A percentile compares a stretch with the other conserved stretches of the same genome.
Evolutionary conservation across 345 rosid genomes (phyloP).

Genomic region (Pugionium cornutum): DNA sequence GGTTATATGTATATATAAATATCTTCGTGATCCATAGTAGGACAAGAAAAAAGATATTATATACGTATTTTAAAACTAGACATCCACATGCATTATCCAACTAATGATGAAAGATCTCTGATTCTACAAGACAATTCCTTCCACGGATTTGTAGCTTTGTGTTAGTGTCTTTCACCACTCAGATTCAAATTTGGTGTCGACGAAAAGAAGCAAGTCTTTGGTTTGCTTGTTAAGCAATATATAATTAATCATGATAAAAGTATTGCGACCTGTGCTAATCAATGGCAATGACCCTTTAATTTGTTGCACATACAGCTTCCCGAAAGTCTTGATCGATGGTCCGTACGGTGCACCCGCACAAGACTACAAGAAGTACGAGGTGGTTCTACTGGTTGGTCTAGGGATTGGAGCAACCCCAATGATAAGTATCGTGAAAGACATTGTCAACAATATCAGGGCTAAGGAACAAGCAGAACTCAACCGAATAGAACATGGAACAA

Average conservation of each 20-base stretch:
- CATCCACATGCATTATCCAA: too few relatives aligned
- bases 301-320: conserved; percentile 50
- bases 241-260: not conserved
- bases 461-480: conserved; percentile 55
- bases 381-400: conserved; percentile 69
- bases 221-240: not conserved
- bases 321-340: conserved; percentile 70
- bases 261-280: not conserved
- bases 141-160: not conserved
- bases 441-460: conserved; percentile 63
- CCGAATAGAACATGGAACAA: conserved; percentile 37
- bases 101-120: too few relatives aligned
- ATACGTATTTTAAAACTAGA: too few relatives aligned
- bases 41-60: too few relatives aligned
- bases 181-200: too few relatives aligned
- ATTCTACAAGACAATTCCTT: not conserved
- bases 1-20: too few relatives aligned
- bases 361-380: conserved; percentile 77
- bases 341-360: conserved; percentile 95
- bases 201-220: too few relatives aligned
- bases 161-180: not conserved
- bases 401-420: conserved; percentile 92
- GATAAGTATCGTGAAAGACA: conserved; percentile 86
- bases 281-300: not conserved
- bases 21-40: too few relatives aligned